Base-by-base conservation (phyloP, 306 rosid genomes). In the Ceratonia siliqua region DNA sequence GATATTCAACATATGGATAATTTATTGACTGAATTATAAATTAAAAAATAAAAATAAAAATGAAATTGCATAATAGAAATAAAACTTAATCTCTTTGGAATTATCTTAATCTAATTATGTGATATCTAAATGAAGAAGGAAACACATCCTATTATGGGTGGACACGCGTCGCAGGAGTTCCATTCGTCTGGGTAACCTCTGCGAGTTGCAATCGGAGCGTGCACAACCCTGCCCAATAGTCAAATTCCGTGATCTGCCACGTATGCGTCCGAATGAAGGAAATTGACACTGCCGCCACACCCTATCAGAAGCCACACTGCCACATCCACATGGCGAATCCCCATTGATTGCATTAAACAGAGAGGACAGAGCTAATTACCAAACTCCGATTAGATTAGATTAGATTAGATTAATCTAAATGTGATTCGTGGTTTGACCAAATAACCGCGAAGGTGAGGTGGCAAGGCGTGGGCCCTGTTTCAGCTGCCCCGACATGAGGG, bases 401-500 rank as follows among this genome's bases (percentile, higher is more conserved):
- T 30, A 24, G 13, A 36, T 36, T 35, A 22, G 28, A 67, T 62
- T 36, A 62, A 43, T 53, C 11, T 11, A 0, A 41, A 12, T 2
- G 10, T 63, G 11, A 61, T 25, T 22, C 11, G 12, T 33, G 45
- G 18, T 57, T 70, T 77, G 56, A 78, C 67, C 20, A 33, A 72
- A 63, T 56, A 24, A 45, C 72, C 0, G 5, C 6, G 43, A 36
- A 36, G 46, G 35, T 5, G 68, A 64, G 62, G 50, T 66, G 43
- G 59, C 53, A 53, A 20, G 6, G 9, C 4, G 84, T 54, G 87
- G 94, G 75, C 45, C 81, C 72, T 87, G 97, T 81, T 89, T 75
- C 89, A 79, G 62, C 72, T 72, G 88, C 74, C 72, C 91, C 88
- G 75, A 67, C 92, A 91, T 46, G 79, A 41, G 70, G 81, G 52